Conservation (phyloP, 805 yeast genomes). For the Yarrowia porcina region DNA sequence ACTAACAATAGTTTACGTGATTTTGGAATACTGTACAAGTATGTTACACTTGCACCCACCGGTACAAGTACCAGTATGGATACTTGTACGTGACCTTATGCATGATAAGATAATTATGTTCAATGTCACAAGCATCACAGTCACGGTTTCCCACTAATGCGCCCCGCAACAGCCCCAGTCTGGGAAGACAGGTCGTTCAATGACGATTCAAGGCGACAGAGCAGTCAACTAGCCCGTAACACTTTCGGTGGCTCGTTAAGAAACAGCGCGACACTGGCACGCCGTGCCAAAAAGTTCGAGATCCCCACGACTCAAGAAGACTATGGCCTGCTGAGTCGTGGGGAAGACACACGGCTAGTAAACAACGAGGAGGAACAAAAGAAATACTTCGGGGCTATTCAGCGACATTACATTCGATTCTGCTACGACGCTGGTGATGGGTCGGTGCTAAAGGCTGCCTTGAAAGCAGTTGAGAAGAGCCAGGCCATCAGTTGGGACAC, state of each 20-base stretch:
- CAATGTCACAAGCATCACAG: background rate
- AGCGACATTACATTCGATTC: conserved; percentile 19
- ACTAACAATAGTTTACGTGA: too few relatives aligned
- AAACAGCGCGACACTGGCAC: background rate
- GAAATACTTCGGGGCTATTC: conserved; percentile 5
- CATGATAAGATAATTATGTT: conserved; percentile 9
- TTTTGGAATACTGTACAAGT: too few relatives aligned
- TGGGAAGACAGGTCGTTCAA: background rate
- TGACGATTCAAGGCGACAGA: background rate
- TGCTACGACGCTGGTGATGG: conserved; percentile 15
- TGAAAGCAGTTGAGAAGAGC: conserved; percentile 2
- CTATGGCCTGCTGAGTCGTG: conserved; percentile 47
- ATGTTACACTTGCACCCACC: too few relatives aligned
- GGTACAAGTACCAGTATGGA: too few relatives aligned
- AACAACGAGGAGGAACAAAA: conserved; percentile 26
- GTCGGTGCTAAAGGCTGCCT: background rate
- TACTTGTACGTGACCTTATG: conserved; percentile 6
- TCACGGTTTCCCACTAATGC: background rate
- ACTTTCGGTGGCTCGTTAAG: background rate
- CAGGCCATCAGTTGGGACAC: background rate
- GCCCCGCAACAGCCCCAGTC: conserved; percentile 15
- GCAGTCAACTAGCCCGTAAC: background rate
- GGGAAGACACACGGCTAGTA: conserved; percentile 40
- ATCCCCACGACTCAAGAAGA: conserved; percentile 22
- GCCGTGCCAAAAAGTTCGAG: conserved; percentile 18